Conservation (phyloP, 768 basidiomycete genomes). For the Boletus rex-veris region DNA sequence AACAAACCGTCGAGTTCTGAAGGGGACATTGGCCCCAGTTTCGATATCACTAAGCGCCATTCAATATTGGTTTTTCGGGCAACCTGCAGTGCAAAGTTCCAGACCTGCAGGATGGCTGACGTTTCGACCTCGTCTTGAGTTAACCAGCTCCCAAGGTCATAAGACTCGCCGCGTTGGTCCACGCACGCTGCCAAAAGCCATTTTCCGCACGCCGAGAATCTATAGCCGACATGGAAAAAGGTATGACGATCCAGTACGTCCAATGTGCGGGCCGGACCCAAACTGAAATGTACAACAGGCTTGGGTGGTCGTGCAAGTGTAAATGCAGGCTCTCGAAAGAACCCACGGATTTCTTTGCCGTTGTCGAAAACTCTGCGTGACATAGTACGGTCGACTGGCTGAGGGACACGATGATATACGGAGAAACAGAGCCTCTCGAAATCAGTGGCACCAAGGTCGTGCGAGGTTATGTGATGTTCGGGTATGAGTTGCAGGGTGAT, state of each 20-base stretch:
- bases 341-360: conserved; percentile 39
- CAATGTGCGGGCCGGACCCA: conserved; percentile 39
- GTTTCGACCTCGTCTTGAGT: conserved; percentile 46
- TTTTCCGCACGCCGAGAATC: conserved; percentile 58
- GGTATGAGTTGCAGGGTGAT: conserved; percentile 74
- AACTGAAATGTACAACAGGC: conserved; percentile 36
- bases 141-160: conserved; percentile 66
- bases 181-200: conserved; percentile 76
- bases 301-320: conserved; percentile 50
- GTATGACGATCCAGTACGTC: conserved; percentile 57
- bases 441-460: conserved; percentile 18
- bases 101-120: conserved; percentile 57
- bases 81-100: conserved; percentile 65
- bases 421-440: conserved; percentile 56
- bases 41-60: conserved; percentile 75
- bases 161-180: conserved; percentile 76
- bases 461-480: conserved; percentile 51
- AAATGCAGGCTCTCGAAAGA: conserved; percentile 65
- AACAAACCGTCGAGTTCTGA: conserved; percentile 64
- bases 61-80: conserved; percentile 67
- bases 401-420: conserved; percentile 68
- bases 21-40: conserved; percentile 56
- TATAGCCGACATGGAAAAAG: conserved; percentile 76
- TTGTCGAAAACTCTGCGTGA: conserved; percentile 47
- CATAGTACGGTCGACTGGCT: conserved; percentile 58